Evolutionary conservation across 129 eudicot species (phyloP).

Genomic region (Glebionis coronaria): DNA sequence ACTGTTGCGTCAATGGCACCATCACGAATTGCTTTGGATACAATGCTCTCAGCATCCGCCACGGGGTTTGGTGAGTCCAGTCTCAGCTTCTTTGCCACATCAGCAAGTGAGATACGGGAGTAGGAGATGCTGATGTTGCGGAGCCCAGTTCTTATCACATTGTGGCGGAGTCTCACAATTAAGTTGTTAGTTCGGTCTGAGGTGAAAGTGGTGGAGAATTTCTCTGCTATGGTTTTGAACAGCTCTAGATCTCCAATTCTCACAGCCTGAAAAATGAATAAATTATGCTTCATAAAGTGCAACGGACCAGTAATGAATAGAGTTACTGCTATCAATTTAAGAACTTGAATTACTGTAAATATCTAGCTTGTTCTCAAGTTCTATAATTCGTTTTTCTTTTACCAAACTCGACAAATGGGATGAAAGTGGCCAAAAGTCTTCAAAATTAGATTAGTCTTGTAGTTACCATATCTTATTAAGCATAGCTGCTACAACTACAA

Average conservation of each 20-base stretch:
- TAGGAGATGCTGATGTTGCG: constrained; percentile 97
- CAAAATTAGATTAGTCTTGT: no score
- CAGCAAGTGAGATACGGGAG: constrained; percentile 87
- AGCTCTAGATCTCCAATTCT: constrained; percentile 93
- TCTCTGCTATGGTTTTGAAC: constrained; percentile 73
- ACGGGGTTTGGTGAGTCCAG: constrained; percentile 83
- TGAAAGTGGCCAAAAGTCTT: background rate
- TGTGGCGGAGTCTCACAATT: constrained; percentile 91
- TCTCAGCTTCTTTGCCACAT: constrained; percentile 81
- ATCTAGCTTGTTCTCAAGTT: background rate
- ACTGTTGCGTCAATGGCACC: constrained; percentile 95
- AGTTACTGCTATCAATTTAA: background rate
- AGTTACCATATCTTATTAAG: no score
- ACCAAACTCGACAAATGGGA: background rate
- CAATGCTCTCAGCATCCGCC: constrained; percentile 97
- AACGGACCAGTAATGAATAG: background rate
- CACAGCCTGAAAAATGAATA: constrained; percentile 63
- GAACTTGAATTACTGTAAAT: background rate
- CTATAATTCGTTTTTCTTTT: background rate
- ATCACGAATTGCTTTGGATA: constrained; percentile 90
- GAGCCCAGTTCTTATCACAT: constrained; percentile 92
- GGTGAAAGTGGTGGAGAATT: constrained; percentile 66
- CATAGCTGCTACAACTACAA: no score
- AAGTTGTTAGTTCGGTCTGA: constrained; percentile 81
- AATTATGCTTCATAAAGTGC: background rate